Base-by-base conservation (phyloP, 352 stramenopile species). In the Phytopythium boreale region DNA sequence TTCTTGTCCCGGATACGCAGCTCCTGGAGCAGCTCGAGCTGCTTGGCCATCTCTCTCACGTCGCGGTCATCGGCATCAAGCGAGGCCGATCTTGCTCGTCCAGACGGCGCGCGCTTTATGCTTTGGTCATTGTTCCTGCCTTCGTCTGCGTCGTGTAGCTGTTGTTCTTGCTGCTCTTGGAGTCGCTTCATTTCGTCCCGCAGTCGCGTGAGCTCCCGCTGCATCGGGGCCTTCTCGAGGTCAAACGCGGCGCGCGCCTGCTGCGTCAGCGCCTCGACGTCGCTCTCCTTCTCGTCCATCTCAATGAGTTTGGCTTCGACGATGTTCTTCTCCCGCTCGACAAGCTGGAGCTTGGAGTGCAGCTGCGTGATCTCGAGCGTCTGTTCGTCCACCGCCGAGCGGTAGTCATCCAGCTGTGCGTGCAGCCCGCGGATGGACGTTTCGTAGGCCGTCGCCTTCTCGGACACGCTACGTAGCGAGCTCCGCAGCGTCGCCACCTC, bases 291-390 rank as follows among this genome's bases (percentile, higher is more conserved):
- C 66, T 89, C 81, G 53, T 92, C 77, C 77, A 90, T 88, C 59
- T 91, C 84, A n/a, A 92, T 75, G 8, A 95, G 61, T 44, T 89
- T 88, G 10, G 68, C 70, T 64, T 90, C 84, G 17, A 91, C 56
- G 24, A 31, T 39, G 19, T 77, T 20, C 50, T 92, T 92, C 55
- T 89, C 78, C 11, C 62, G 63, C 55, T 90, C 77, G 3, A 88
- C 51, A 37, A 82, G 70, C n/a, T 84, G 69, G 15, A 82, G 67
- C 39, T 83, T 81, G 4, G 66, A 57, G 64, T 88, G 82, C 26
- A 88, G 59, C 53, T 88, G 79, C 36, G 72, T 72, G 57, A 88
- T 89, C 69, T 90, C 82, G 49, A 88, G 55, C 26, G 77, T 89
- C 57, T 87, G 78, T 61, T 91, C 82, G 57, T 91, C 79, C 17